phyloP scores from a whole-genome alignment of 2,329 filamentous ascomycete genomes.

The Fusarium napiforme region DNA sequence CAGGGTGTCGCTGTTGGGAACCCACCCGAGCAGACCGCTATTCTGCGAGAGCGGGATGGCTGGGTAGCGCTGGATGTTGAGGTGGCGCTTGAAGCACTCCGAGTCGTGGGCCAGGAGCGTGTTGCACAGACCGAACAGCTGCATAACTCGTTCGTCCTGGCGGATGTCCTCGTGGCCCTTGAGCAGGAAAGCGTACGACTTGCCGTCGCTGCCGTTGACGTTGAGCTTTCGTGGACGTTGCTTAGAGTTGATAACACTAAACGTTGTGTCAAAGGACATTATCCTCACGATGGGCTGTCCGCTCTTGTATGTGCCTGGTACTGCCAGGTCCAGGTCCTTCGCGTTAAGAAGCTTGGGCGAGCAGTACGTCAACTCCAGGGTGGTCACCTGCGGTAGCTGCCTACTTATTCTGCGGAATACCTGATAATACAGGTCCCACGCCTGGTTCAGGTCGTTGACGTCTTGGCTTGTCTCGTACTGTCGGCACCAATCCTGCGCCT shows the following conservation, averaged over 20 bases:
- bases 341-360: conserved; percentile 91
- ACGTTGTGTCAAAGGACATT: conserved; percentile 87
- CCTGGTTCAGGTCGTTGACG: conserved; percentile 93
- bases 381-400: conserved; percentile 92
- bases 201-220: conserved; percentile 88
- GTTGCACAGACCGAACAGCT: conserved; percentile 97
- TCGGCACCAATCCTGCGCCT: conserved; percentile 95
- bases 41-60: conserved; percentile 98
- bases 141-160: conserved; percentile 99
- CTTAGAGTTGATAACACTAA: conserved; percentile 95
- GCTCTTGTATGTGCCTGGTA: conserved; percentile 94
- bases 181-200: conserved; percentile 85
- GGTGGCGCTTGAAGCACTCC: conserved; percentile 95
- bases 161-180: conserved; percentile 99
- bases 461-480: conserved; percentile 91
- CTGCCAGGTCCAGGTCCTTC: conserved; percentile 87
- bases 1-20: conserved; percentile 96
- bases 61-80: conserved; percentile 95
- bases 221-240: conserved; percentile 92
- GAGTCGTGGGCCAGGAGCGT: conserved; percentile 93
- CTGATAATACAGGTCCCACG: conserved; percentile 99
- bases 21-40: conserved; percentile 94
- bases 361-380: conserved; percentile 94
- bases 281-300: conserved; percentile 83
- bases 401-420: conserved; percentile 96